Conservation (phyloP, 2,329 filamentous ascomycete genomes). For the Samsoniella hepiali region DNA sequence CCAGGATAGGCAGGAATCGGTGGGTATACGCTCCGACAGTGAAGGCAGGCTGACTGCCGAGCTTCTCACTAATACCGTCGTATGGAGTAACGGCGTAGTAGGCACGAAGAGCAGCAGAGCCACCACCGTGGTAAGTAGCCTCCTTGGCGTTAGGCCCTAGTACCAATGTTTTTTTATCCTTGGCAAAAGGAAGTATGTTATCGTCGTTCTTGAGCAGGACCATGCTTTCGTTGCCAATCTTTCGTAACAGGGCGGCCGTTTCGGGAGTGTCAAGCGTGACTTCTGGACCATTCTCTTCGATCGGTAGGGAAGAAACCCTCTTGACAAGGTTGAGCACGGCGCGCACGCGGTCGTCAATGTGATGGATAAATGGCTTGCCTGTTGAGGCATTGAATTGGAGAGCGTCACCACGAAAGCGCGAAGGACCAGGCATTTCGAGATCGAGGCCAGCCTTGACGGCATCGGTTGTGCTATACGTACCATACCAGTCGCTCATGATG, state of each 20-base stretch:
- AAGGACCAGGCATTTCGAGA: conserved; percentile 59
- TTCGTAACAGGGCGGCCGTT: conserved; percentile 60
- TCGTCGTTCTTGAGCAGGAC: conserved; percentile 72
- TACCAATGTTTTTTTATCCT: conserved; percentile 57
- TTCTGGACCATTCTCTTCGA: conserved; percentile 54
- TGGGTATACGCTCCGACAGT: conserved; percentile 63
- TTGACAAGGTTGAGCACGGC: conserved; percentile 59
- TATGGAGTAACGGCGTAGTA: conserved; percentile 71
- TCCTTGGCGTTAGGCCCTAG: conserved; percentile 57
- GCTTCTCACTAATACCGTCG: conserved; percentile 62
- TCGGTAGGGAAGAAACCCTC: conserved; percentile 49
- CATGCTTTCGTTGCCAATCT: conserved; percentile 65
- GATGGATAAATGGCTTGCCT: conserved; percentile 53
- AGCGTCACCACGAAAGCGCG: conserved; percentile 48
- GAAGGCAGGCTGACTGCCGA: conserved; percentile 44
- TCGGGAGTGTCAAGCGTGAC: conserved; percentile 55
- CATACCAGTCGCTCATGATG: conserved; percentile 60
- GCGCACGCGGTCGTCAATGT: conserved; percentile 56
- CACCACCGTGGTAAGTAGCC: conserved; percentile 60
- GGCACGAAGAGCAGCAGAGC: conserved; percentile 56
- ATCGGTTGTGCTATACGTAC: conserved; percentile 53
- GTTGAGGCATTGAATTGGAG: conserved; percentile 52
- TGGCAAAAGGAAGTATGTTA: conserved; percentile 59
- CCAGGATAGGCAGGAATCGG: conserved; percentile 59
- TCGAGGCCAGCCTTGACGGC: conserved; percentile 51